Evolutionary conservation across 106 monocot species (phyloP), one percentile per base, ranked within the genome.

Genomic region (Dioscorea dumetorum): DNA sequence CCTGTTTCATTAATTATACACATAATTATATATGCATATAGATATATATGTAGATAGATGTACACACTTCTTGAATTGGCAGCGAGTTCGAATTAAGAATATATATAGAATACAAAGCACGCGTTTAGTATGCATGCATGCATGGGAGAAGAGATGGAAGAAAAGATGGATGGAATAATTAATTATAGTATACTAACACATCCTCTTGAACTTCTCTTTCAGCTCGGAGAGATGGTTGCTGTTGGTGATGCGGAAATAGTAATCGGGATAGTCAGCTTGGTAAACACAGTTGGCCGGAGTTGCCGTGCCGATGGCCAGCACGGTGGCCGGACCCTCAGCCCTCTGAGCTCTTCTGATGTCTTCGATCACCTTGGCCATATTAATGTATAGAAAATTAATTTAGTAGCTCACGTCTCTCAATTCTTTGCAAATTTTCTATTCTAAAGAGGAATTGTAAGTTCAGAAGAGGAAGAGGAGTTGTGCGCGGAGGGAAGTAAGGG

Each of bases 221-320:
- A 90, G 90, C 0, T 86, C 86, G 11, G 69, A 60, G 56, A 75
- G 56, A 60, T 90, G 77, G 67, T 91, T 83, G 81, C 84, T 83
- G 28, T 87, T 81, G 57, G 90, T 90, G 64, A 90, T 72, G 16
- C 85, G 52, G 66, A 90, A 90, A 86, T 90, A 90, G 80, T 78
- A 83, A 67, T 90, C 90, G 0, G 90, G 86, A 67, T 83, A 90
- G 28, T 77, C 83, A 32, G 69, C 58, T 67, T 90, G 90, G 22
- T 80, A 60, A 14, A 86, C 51, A 15, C 48, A 65, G 70, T 86
- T 83, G 0, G 73, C 24, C 32, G 90, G 90, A 6, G 78, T 71
- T 22, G 86, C 80, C 24, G 86, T 86, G 54, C 86, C 90, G 60
- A 86, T 90, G 62, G 86, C 86, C 2, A 90, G 83, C 10, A 86